Evolutionary conservation across 495 filamentous ascomycete species (phyloP).

Genomic region (Daldinia bambusicola): DNA sequence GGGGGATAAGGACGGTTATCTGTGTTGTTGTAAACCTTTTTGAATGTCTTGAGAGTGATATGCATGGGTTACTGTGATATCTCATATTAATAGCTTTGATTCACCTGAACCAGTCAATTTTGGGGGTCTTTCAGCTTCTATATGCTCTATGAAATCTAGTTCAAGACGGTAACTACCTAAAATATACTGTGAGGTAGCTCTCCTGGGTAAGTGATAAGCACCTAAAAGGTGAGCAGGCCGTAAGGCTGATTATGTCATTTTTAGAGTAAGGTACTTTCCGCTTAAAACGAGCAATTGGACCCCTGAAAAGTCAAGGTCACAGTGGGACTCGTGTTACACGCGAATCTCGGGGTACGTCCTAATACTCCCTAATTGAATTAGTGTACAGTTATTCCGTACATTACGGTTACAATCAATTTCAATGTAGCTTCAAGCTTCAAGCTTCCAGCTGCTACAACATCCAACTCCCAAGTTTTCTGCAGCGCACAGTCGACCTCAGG

Average conservation of each 20-base stretch:
- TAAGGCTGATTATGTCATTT: constrained; percentile 37
- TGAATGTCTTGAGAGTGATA: not conserved
- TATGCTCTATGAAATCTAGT: not conserved
- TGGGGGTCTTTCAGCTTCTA: not conserved
- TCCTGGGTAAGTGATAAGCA: constrained; percentile 12
- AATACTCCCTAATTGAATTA: not conserved
- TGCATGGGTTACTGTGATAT: not conserved
- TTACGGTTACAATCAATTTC: constrained; percentile 8
- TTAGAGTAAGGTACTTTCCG: not conserved
- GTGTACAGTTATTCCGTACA: too few relatives aligned
- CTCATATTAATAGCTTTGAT: not conserved
- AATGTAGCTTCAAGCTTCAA: constrained; percentile 23
- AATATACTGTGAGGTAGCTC: not conserved
- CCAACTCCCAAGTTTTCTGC: not conserved
- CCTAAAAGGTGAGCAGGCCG: constrained; percentile 17
- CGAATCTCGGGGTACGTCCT: constrained; percentile 4
- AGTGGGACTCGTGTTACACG: constrained; percentile 23
- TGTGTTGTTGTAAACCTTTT: constrained; percentile 12
- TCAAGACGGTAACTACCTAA: too few relatives aligned
- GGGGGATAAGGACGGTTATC: constrained; percentile 6
- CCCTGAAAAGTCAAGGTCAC: constrained; percentile 39
- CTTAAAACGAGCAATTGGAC: constrained; percentile 28
- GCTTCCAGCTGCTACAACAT: constrained; percentile 12
- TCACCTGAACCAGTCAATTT: not conserved
- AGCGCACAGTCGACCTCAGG: constrained; percentile 4